Evolutionary conservation across 1,139 yeast genomes (phyloP), one percentile per base, ranked within the genome.

Genomic region (Candida mesenterica): DNA sequence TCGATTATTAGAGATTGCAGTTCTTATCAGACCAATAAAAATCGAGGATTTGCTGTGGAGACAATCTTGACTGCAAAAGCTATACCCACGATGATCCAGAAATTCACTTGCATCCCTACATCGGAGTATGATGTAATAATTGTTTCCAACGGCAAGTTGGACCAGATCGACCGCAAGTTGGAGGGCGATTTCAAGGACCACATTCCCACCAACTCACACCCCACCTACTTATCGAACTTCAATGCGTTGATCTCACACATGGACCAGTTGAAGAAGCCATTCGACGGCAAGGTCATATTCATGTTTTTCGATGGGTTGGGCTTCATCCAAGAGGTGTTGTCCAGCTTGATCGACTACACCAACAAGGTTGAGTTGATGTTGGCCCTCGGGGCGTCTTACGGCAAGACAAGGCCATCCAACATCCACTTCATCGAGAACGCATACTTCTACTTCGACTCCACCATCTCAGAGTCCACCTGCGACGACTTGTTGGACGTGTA

Each of bases 221-320:
- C 60, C 24, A 52, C 61, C 1, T 61, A 59, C 40, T 49, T 65
- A 25, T 52, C 52, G 28, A 48, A 53, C n/a, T 61, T 64, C 35
- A 47, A 49, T 15, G 57, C 55, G 19, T 52, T 65, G 37, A 40
- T 55, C 1, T 23, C 37, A 12, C 47, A 48, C 32, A 38, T 53
- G 37, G 36, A 41, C 13, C 30, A 27, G 20, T 18, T 28, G 16
- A 40, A 24, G 24, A 16, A 30, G 25, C 37, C 34, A 24, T 62
- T 59, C 37, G 42, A 50, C 6, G 70, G 68, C 2, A 60, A 60
- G 41, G 59, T 65, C 6, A 45, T 65, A 22, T 65, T 67, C 36
- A 66, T 67, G 72, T 67, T 65, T 35, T 66, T 67, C 50, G 53
- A 66, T 36, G 70, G 70, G 1, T 48, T 65, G 36, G 53, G 50